phyloP scores from a whole-genome alignment of 352 stramenopile species.

The Phytophthora pistaciae region DNA sequence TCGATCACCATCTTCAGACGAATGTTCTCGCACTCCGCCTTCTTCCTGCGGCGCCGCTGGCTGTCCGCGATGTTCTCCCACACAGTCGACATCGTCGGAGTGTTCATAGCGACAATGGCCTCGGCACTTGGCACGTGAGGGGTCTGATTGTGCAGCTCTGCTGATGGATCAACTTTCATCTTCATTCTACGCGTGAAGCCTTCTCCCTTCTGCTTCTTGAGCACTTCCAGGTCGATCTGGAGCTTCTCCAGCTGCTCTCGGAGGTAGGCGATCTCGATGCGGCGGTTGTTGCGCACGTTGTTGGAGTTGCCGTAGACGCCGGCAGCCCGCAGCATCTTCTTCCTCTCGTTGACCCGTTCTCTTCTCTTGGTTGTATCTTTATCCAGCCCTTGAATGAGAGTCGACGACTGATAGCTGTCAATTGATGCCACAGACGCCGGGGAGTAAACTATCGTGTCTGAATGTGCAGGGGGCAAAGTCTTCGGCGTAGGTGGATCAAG shows the following conservation, averaged over 20 bases:
- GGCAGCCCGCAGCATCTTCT: slow-evolving; percentile 28
- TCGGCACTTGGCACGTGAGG: neutral
- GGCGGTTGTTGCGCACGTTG: slow-evolving; percentile 41
- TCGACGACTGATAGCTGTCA: too few relatives aligned
- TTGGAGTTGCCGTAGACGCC: slow-evolving; percentile 42
- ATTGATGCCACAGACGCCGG: too few relatives aligned
- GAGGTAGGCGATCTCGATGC: slow-evolving; percentile 51
- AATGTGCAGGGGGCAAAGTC: too few relatives aligned
- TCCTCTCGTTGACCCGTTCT: slow-evolving; percentile 19
- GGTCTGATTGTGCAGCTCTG: neutral
- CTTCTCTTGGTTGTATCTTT: neutral
- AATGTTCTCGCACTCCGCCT: slow-evolving; percentile 49
- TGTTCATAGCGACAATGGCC: slow-evolving; percentile 14
- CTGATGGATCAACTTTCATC: neutral
- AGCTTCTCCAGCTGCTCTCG: slow-evolving; percentile 43
- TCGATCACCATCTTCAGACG: slow-evolving; percentile 51
- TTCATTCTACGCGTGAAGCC: neutral
- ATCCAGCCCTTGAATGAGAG: too few relatives aligned
- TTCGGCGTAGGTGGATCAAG: too few relatives aligned
- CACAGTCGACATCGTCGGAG: slow-evolving; percentile 21
- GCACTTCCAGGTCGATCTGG: slow-evolving; percentile 31
- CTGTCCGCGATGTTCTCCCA: slow-evolving; percentile 36
- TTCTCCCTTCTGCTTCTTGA: slow-evolving; percentile 24
- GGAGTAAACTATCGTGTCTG: too few relatives aligned
- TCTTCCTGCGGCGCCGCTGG: slow-evolving; percentile 40